phyloP scores from a whole-genome alignment of 768 basidiomycete species.

The Pleurotus cornucopiae region DNA sequence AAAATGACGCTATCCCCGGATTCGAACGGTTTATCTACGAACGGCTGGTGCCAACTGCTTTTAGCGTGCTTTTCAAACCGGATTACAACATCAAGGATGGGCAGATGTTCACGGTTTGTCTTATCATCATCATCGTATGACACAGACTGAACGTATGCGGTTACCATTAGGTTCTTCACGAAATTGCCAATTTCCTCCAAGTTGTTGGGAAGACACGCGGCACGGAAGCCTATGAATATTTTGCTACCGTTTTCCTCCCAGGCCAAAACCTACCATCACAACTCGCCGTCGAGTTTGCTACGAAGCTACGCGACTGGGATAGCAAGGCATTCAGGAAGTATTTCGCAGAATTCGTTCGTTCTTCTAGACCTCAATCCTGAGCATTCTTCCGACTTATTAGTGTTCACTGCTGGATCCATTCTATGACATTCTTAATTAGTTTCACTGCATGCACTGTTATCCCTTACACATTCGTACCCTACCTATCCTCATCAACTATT shows the following conservation, averaged over 20 bases:
- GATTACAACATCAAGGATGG: constrained; percentile 89
- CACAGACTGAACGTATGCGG: neutral
- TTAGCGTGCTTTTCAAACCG: constrained; percentile 73
- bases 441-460: neutral
- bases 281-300: constrained; percentile 71
- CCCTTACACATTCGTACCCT: neutral
- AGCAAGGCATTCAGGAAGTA: constrained; percentile 79
- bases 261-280: constrained; percentile 84
- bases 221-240: constrained; percentile 77
- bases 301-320: constrained; percentile 72
- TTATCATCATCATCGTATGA: neutral
- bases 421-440: neutral
- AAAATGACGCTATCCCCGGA: constrained; percentile 62
- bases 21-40: constrained; percentile 93
- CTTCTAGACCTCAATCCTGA: constrained; percentile 61
- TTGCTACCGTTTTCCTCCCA: constrained; percentile 78
- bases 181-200: constrained; percentile 85
- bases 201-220: constrained; percentile 73
- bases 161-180: constrained; percentile 69
- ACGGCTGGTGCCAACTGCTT: constrained; percentile 74
- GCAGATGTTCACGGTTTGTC: constrained; percentile 73
- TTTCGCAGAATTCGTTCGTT: constrained; percentile 79
- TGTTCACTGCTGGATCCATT: neutral
- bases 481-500: neutral
- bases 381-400: neutral